Percentiles rank a stretch among this genome's conserved stretches.
Conservation (phyloP, 257 asterid species). For the Primulina eburnea region DNA sequence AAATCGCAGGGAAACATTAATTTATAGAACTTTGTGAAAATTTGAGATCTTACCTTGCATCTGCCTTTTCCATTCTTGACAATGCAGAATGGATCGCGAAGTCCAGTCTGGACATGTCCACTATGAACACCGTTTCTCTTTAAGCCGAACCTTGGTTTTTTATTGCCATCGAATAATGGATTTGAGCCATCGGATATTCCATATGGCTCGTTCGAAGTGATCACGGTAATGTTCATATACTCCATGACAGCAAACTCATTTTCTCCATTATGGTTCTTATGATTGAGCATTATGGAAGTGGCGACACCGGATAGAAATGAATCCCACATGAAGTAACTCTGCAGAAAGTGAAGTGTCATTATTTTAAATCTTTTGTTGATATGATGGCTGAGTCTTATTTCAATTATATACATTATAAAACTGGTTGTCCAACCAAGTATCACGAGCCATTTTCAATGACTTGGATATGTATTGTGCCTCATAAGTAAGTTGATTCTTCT, state of each 20-base stretch:
- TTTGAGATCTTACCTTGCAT: constrained; percentile 57
- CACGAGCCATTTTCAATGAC: constrained; percentile 70
- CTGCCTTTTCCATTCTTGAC: constrained; percentile 57
- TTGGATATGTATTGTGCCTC: constrained; percentile 86
- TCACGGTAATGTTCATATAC: constrained; percentile 69
- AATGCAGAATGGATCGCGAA: constrained; percentile 69
- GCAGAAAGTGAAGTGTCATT: constrained; percentile 29
- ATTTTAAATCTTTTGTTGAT: not conserved
- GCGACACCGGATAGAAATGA: constrained; percentile 76
- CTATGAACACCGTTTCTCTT: constrained; percentile 64
- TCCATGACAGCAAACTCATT: constrained; percentile 86
- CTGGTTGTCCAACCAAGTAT: constrained; percentile 56
- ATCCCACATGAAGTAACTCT: constrained; percentile 95
- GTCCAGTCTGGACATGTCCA: constrained; percentile 77
- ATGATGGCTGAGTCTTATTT: not conserved
- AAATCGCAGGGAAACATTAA: not conserved
- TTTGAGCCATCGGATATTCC: constrained; percentile 68
- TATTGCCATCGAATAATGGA: constrained; percentile 56
- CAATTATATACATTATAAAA: constrained; percentile 55
- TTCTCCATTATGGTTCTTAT: constrained; percentile 43
- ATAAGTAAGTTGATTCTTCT: constrained; percentile 65
- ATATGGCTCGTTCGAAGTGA: constrained; percentile 72
- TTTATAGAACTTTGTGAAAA: not conserved
- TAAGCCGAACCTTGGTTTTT: constrained; percentile 49
- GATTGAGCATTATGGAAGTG: constrained; percentile 65